Evolutionary conservation across 169 alveolate genomes (phyloP).

Genomic region (Eimeria necatrix): DNA sequence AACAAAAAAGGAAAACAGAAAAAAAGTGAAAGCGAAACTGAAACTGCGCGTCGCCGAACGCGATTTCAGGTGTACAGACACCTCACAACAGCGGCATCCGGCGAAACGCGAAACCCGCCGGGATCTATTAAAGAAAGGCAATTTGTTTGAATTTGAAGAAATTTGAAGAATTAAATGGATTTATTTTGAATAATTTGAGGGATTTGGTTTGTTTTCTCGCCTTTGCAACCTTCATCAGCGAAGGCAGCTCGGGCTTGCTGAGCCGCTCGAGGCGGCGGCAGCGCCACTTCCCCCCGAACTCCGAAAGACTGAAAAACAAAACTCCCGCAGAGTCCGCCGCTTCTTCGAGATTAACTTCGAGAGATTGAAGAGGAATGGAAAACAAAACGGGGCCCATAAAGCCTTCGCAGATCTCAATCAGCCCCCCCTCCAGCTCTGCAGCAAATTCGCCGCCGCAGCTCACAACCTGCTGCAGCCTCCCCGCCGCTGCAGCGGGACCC

Average conservation of each 20-base stretch:
- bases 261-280: constrained; percentile 60
- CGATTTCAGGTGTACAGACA: no score
- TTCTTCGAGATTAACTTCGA: background rate
- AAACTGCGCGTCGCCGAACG: no score
- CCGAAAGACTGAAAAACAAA: constrained; percentile 29
- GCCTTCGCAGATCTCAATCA: constrained; percentile 72
- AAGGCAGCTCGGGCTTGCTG: constrained; percentile 20
- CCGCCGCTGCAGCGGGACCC: no score
- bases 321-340: background rate
- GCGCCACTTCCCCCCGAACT: constrained; percentile 59
- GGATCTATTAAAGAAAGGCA: no score
- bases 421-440: constrained; percentile 71
- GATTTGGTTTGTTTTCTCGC: background rate
- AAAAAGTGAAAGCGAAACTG: no score
- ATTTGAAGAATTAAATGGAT: no score
- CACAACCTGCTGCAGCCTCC: no score
- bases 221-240: constrained; percentile 47
- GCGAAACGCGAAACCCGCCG: no score
- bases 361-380: constrained; percentile 33
- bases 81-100: no score
- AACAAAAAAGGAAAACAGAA: no score
- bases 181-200: background rate
- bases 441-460: no score
- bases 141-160: no score
- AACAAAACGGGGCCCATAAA: constrained; percentile 74